These are phyloP conservation scores for Fusarium luffae DNA, from an alignment of 2,329 filamentous ascomycete genomes.

Conservation along the genomic window DNA sequence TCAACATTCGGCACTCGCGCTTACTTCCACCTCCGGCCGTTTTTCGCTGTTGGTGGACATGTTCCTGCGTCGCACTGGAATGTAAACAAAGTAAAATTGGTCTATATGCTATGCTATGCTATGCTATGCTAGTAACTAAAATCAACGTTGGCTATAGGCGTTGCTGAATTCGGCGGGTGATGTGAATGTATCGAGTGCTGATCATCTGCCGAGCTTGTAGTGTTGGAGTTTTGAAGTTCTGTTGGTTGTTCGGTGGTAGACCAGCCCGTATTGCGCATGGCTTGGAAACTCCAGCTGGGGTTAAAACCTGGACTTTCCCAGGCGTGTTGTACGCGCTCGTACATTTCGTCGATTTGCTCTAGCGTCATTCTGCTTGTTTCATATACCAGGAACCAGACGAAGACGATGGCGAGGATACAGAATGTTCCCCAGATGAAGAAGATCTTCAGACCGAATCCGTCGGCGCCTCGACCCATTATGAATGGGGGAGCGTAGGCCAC, in stretches of 20 bases:
- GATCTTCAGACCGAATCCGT: constrained; percentile 76
- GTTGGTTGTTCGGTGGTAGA: constrained; percentile 61
- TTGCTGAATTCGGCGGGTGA: constrained; percentile 61
- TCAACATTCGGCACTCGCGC: not conserved
- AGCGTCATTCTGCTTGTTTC: constrained; percentile 81
- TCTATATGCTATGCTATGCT: not conserved
- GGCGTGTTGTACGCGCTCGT: constrained; percentile 74
- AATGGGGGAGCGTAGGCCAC: constrained; percentile 89
- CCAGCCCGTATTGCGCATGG: constrained; percentile 70
- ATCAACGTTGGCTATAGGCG: constrained; percentile 70
- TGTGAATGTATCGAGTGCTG: not conserved
- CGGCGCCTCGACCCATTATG: constrained; percentile 73
- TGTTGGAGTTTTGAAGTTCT: constrained; percentile 46
- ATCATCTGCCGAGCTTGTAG: constrained; percentile 29
- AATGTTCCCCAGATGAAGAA: constrained; percentile 87
- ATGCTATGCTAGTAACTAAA: constrained; percentile 63
- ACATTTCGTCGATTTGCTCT: constrained; percentile 83
- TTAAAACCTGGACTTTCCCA: constrained; percentile 76
- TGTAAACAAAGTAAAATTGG: not conserved
- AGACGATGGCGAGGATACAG: constrained; percentile 76
- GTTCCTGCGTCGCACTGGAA: not conserved
- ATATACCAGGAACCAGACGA: constrained; percentile 80
- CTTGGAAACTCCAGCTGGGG: constrained; percentile 76
- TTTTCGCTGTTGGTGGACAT: not conserved
- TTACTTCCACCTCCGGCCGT: not conserved